phyloP scores from a whole-genome alignment of 495 filamentous ascomycete species.

The Corynascus novoguineensis region DNA sequence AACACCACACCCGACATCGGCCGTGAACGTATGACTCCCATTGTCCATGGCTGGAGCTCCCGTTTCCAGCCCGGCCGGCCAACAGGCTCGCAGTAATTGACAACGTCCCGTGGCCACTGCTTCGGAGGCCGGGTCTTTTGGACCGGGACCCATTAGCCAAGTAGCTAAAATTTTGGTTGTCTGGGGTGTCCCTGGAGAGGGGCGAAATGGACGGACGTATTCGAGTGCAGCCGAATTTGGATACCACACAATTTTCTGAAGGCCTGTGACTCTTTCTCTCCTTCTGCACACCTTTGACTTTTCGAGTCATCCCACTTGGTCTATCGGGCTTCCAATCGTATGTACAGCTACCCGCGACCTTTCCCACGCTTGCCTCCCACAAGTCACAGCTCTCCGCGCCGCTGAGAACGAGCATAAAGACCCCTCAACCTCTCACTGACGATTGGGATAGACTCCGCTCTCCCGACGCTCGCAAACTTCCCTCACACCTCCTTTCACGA shows the following conservation, averaged over 20 bases:
- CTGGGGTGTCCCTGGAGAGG: conserved; percentile 8
- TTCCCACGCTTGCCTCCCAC: conserved; percentile 2
- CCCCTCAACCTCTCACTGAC: conserved; percentile 20
- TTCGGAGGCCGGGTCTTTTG: conserved; percentile 5
- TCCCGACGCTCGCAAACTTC: conserved; percentile 16
- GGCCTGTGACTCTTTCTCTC: conserved; percentile 32
- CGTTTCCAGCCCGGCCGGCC: conserved; percentile 17
- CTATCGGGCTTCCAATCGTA: conserved; percentile 16
- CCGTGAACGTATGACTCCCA: conserved; percentile 11
- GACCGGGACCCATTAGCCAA: conserved; percentile 19
- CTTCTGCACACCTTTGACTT: conserved; percentile 19
- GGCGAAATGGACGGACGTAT: conserved; percentile 22
- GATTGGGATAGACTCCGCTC: conserved; percentile 23
- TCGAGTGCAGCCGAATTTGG: conserved; percentile 29
- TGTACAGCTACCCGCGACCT: conserved; percentile 12
- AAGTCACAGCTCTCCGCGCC: background rate
- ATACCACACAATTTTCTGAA: conserved; percentile 29
- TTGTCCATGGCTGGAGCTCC: conserved; percentile 11
- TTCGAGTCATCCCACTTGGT: conserved; percentile 23
- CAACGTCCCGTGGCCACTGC: conserved; percentile 7
- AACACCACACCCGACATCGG: conserved; percentile 10
- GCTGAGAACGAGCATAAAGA: conserved; percentile 23
- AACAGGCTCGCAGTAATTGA: conserved; percentile 14
- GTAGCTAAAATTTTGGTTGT: conserved; percentile 15
- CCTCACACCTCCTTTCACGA: conserved; percentile 3